Conservation (phyloP, 129 eudicot genomes). For the Heracleum sosnowskyi region DNA sequence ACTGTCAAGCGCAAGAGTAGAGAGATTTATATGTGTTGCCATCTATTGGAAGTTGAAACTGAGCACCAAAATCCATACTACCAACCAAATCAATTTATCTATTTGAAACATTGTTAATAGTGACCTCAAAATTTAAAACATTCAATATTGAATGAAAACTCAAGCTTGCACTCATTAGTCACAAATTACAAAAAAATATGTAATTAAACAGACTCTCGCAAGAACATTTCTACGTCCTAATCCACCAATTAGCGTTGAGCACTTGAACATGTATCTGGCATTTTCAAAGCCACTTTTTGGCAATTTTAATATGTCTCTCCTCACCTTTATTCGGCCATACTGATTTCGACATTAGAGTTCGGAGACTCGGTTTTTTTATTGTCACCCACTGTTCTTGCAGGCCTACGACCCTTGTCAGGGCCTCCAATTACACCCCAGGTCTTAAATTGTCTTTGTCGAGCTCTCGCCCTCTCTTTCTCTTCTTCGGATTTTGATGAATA, state of each 20-base stretch:
- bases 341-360: conserved; percentile 31
- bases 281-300: background rate
- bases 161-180: background rate
- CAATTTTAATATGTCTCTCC: background rate
- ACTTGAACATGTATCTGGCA: background rate
- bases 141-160: background rate
- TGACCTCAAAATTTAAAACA: background rate
- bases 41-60: background rate
- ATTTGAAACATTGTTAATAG: background rate
- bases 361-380: conserved; percentile 9
- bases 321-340: conserved; percentile 9
- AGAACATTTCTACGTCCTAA: background rate
- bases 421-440: conserved; percentile 89
- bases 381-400: conserved; percentile 24
- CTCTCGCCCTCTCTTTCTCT: conserved; percentile 91
- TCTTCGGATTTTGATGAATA: conserved; percentile 72
- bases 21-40: background rate
- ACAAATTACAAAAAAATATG: background rate
- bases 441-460: conserved; percentile 84
- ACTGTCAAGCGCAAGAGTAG: background rate
- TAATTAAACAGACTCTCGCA: background rate
- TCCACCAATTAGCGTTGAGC: conserved; percentile 19
- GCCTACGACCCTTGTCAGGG: conserved; percentile 84
- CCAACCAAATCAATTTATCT: background rate
- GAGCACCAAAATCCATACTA: background rate